These are phyloP conservation scores for Penicillium dipodomyicola DNA, from an alignment of 495 filamentous ascomycete genomes.

Conservation along the genomic window DNA sequence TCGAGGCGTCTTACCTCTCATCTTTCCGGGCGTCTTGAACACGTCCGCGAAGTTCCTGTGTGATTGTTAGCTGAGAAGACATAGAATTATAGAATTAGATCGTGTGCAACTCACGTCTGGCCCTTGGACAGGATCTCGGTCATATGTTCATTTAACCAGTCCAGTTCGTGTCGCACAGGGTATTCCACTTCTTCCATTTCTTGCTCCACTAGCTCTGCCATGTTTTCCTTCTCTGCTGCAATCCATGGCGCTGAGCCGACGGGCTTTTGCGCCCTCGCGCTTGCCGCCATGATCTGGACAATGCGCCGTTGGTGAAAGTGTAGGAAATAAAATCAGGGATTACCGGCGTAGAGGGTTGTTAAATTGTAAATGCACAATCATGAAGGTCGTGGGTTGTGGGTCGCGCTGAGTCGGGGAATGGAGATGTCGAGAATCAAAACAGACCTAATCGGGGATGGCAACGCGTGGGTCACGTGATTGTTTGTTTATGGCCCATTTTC, in stretches of 20 bases:
- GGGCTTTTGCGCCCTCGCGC: constrained; percentile 49
- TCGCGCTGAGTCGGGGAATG: constrained; percentile 17
- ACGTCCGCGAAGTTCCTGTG: constrained; percentile 80
- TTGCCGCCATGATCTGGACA: constrained; percentile 52
- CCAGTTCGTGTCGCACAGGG: constrained; percentile 83
- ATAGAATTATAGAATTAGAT: constrained; percentile 5
- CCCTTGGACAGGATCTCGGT: constrained; percentile 84
- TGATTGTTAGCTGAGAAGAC: constrained; percentile 33
- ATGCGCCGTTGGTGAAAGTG: constrained; percentile 21
- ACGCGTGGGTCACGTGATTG: constrained; percentile 27
- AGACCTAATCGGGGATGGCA: constrained; percentile 23
- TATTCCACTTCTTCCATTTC: constrained; percentile 89
- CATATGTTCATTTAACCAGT: constrained; percentile 98
- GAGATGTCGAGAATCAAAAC: constrained; percentile 27
- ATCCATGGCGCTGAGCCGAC: constrained; percentile 70
- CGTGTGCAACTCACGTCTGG: constrained; percentile 62
- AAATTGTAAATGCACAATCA: constrained; percentile 12
- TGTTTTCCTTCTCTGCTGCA: constrained; percentile 61
- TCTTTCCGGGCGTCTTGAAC: constrained; percentile 93
- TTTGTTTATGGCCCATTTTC: background rate
- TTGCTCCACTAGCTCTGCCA: constrained; percentile 59
- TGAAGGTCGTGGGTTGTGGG: constrained; percentile 11
- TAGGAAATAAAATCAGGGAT: background rate
- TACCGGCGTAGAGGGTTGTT: background rate
- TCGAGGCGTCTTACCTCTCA: constrained; percentile 89